phyloP scores from a whole-genome alignment of 176 grass and related monocot genomes.

The Oryza rufipogon region DNA sequence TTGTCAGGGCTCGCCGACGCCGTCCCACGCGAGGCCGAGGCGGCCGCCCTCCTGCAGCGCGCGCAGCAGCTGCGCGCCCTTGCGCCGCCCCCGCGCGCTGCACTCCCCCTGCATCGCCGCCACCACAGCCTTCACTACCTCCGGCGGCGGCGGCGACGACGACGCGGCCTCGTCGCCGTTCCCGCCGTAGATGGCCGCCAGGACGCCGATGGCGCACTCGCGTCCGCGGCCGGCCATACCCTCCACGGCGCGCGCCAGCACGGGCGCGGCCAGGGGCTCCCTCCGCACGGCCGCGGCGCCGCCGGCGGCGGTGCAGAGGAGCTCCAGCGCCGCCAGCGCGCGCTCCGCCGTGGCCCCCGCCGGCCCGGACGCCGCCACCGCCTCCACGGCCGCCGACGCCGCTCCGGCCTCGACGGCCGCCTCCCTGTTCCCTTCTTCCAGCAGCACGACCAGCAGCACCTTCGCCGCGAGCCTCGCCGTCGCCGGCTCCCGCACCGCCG shows the following conservation, averaged over 20 bases:
- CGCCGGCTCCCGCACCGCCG: constrained; percentile 54
- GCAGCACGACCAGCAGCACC: constrained; percentile 62
- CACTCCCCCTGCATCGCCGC: constrained; percentile 89
- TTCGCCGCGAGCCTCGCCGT: constrained; percentile 66
- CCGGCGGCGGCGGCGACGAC: constrained; percentile 51
- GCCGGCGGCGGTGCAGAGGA: constrained; percentile 72
- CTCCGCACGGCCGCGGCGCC: constrained; percentile 54
- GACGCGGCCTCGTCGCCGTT: not conserved
- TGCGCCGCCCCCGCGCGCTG: constrained; percentile 76
- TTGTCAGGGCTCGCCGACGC: constrained; percentile 56
- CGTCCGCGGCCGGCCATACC: constrained; percentile 64
- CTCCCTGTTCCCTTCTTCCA: constrained; percentile 60
- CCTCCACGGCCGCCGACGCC: constrained; percentile 67
- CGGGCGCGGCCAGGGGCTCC: constrained; percentile 50
- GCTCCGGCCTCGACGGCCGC: constrained; percentile 64
- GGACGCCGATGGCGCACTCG: constrained; percentile 89
- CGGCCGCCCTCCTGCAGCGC: constrained; percentile 71
- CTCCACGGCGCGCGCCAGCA: constrained; percentile 64
- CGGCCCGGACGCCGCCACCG: constrained; percentile 67
- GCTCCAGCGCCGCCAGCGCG: constrained; percentile 86
- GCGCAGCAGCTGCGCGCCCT: constrained; percentile 84
- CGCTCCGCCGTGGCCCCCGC: constrained; percentile 75
- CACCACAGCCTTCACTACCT: constrained; percentile 82
- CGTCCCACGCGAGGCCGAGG: constrained; percentile 86
- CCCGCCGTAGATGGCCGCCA: constrained; percentile 69